Evolutionary conservation across 148 eudicot genomes (phyloP).

Genomic region (Talinum fruticosum): DNA sequence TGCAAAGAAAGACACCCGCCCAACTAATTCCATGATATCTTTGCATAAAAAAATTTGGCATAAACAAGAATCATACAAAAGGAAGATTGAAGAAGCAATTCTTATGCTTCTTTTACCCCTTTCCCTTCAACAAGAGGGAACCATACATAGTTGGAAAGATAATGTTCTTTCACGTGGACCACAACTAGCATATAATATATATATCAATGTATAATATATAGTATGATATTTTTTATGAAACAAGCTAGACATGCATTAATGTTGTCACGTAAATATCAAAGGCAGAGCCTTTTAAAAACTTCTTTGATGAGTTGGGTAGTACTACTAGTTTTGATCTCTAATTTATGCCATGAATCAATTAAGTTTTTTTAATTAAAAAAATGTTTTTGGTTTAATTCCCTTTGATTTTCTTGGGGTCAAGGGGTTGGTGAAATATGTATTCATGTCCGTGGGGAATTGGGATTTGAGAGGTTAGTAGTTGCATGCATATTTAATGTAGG

Average conservation of each 20-base stretch:
- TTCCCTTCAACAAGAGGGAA: background rate
- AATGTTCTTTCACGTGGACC: background rate
- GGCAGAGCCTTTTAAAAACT: no score
- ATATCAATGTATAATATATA: no score
- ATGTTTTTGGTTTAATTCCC: background rate
- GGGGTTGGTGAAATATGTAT: constrained; percentile 7
- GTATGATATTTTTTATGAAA: background rate
- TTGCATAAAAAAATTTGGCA: background rate
- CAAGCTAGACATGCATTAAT: no score
- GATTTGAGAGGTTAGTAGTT: constrained; percentile 14
- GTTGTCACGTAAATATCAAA: background rate
- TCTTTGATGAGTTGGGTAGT: background rate
- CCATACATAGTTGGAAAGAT: background rate
- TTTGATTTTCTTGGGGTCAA: background rate
- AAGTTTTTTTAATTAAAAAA: no score
- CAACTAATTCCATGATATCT: background rate
- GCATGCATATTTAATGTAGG: constrained; percentile 8
- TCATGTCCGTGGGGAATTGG: constrained; percentile 1
- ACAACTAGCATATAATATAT: background rate
- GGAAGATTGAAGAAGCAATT: background rate
- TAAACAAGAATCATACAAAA: background rate
- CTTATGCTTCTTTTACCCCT: background rate
- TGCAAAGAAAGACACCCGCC: background rate
- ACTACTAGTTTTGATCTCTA: background rate
- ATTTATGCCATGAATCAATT: background rate